Evolutionary conservation across 441 rosid species (phyloP), one percentile per base, ranked within the genome.

Genomic region (Jatropha multifida): DNA sequence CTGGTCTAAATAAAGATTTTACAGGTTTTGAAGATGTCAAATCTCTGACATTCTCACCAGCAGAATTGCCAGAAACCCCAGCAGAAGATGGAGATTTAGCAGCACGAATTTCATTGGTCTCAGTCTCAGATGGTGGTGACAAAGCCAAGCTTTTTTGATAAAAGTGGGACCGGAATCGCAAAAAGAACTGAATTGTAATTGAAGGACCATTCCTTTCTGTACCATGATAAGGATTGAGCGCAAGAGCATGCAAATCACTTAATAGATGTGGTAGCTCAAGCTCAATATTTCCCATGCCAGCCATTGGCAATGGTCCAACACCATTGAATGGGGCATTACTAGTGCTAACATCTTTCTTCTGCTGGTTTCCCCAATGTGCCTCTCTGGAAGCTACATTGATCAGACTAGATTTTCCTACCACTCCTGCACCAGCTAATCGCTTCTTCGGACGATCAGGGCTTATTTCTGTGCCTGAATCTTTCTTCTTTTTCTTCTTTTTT

Each of bases 401-500:
- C 67, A 80, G 84, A 51, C 76, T 32, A 23, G 86, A 74, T 74
- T 86, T 93, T 67, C 85, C 84, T 0, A 65, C 79, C 63, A 65
- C 12, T 27, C 70, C 69, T 67, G 81, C 84, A 66, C 60, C 85
- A 81, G 82, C 48, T 74, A 85, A 68, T 12, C 74, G 59, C 85
- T 87, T 90, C 78, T 81, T 86, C 55, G 78, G 85, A 69, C 58
- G 86, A 78, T 78, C 93, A 71, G 86, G 60, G 70, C 74, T 81
- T 63, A 76, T 49, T 81, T 78, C 88, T 37, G 76, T 49, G 56
- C 77, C 81, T n/a, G 67, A 42, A 77, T 82, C 90, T 81, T 83
- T 89, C 85, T 87, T 89, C 86, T 88, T 91, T 75, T 86, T 92
- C 88, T 88, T 92, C 88, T 85, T 94, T 75, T 78, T 87, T 81